A percentile compares a stretch with the other conserved stretches of the same genome.
phyloP scores from a whole-genome alignment of 768 basidiomycete species.

The Holtermanniella nyarrowii region DNA sequence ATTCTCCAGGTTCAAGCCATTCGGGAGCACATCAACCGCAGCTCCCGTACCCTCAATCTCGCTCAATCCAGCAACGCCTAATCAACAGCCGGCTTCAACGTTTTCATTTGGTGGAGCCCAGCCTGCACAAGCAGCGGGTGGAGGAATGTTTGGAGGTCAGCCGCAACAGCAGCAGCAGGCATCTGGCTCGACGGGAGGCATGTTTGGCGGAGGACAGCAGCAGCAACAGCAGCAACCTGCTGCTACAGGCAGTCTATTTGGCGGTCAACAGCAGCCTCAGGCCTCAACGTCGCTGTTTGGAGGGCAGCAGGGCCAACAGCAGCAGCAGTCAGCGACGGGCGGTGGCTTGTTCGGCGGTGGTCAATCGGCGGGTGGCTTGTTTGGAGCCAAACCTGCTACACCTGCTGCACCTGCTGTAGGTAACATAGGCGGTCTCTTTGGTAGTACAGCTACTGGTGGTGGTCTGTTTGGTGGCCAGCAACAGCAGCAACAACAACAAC shows the following conservation, averaged over 20 bases:
- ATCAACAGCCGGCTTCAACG: conserved; percentile 9
- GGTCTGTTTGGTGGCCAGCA: conserved; percentile 2
- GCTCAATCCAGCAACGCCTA: conserved; percentile 1
- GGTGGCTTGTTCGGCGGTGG: neutral
- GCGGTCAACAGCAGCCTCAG: conserved; percentile 1
- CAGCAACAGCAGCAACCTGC: conserved; percentile 3
- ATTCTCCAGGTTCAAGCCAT: conserved; percentile 15
- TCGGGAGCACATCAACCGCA: conserved; percentile 5
- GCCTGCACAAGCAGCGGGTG: conserved; percentile 1
- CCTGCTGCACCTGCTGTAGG: no score
- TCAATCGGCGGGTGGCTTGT: neutral
- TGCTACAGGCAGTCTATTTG: conserved; percentile 2
- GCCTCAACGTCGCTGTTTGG: neutral
- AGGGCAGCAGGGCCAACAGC: neutral
- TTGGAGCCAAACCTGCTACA: no score
- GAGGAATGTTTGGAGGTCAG: conserved; percentile 7
- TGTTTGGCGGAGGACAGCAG: conserved; percentile 2
- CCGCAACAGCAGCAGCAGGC: conserved; percentile 4
- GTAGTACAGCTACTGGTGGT: conserved; percentile 5
- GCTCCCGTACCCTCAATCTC: conserved; percentile 7
- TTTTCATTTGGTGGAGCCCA: conserved; percentile 19
- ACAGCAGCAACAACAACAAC: neutral
- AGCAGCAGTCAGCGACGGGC: neutral
- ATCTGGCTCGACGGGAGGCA: neutral
- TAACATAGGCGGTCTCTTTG: conserved; percentile 6